Evolutionary conservation across 2,329 filamentous ascomycete species (phyloP), one percentile per base, ranked within the genome.

Genomic region (Lithohypha guttulata): DNA sequence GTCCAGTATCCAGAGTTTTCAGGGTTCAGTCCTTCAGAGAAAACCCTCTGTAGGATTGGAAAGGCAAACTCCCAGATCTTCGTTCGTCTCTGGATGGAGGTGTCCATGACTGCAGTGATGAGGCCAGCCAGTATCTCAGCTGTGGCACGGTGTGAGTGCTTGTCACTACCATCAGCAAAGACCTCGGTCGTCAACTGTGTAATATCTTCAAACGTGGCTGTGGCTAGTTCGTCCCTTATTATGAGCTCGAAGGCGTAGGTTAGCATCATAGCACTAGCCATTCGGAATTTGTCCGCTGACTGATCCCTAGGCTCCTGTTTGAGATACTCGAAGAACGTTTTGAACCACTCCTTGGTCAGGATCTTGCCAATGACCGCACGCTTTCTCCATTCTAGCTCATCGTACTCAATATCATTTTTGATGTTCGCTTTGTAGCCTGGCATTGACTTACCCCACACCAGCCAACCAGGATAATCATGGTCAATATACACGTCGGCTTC

Each of bases 1-100:
- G 84, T 81, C 91, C 91, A 98, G 61, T 98, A 98, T 8, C 79
- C 76, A 21, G 85, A 75, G 55, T 96, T 98, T 55, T 98, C 91
- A 0, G 91, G 91, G 0, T 87, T 98, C 47, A 98, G 60, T 26
- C 84, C 86, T 51, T 96, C 87, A n/a, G 79, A 77, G 55, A 96
- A 85, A 45, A 96, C 79, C 49, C 79, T 74, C 17, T 86, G 73
- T 49, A 98, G 73, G 55, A 94, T 81, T 0, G 91, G 89, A 50
- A 93, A 86, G 2, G 82, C 84, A 57, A 91, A 96, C 34, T 75
- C 75, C 91, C 91, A 98, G 1, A 93, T 75, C 50, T 75, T 69
- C 41, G 81, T 75, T 31, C 86, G 78, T 48, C 81, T 76, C 38
- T 84, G 77, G 3, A 78, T 66, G 4, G 79, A 78, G 19, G 85